A percentile compares a stretch with the other conserved stretches of the same genome.
Evolutionary conservation across 2,329 filamentous ascomycete genomes (phyloP).

Genomic region (Botrytis fabae): DNA sequence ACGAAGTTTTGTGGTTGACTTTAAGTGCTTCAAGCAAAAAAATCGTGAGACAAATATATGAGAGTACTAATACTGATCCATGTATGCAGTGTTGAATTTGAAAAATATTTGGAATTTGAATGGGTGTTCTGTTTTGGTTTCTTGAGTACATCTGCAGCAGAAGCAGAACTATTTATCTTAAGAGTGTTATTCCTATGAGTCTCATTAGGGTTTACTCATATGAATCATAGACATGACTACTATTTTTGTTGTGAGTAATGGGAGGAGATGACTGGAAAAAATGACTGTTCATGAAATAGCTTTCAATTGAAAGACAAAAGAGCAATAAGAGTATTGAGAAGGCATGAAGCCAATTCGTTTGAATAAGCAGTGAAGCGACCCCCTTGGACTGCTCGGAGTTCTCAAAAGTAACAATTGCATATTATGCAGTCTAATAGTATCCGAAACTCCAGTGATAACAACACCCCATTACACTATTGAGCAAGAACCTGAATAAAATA

Average conservation of each 20-base stretch:
- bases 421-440: background rate
- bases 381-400: rapidly evolving
- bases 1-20: background rate
- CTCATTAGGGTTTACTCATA: background rate
- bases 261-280: background rate
- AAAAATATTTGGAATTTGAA: background rate
- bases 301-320: background rate
- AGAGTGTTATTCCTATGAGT: background rate
- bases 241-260: background rate
- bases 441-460: background rate
- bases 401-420: background rate
- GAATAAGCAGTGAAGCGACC: background rate
- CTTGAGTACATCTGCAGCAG: background rate
- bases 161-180: background rate
- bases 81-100: background rate
- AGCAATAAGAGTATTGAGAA: background rate
- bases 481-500: background rate
- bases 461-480: background rate
- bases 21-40: background rate
- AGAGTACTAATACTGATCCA: background rate
- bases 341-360: background rate
- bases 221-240: background rate
- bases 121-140: background rate
- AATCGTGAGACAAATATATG: background rate
- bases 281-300: background rate